Evolutionary conservation across 495 filamentous ascomycete species (phyloP).

Genomic region (Daldinia concentrica): DNA sequence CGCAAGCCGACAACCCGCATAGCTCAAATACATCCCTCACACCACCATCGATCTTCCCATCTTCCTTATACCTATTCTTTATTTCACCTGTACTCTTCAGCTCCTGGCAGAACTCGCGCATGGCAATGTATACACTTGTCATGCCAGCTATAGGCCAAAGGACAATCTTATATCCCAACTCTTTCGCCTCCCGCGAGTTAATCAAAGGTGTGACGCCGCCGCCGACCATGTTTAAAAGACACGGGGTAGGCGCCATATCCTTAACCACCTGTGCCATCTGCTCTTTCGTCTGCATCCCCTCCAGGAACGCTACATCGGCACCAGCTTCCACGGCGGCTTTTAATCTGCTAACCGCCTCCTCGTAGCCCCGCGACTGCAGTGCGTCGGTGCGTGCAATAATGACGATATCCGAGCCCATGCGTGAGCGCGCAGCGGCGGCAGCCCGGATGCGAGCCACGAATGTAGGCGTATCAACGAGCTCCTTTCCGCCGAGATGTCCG

Average conservation of each 20-base stretch:
- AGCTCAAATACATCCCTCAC: conserved; percentile 69
- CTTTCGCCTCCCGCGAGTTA: conserved; percentile 62
- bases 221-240: conserved; percentile 72
- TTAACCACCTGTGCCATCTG: conserved; percentile 60
- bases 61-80: conserved; percentile 31
- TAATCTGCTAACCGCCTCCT: conserved; percentile 66
- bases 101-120: conserved; percentile 55
- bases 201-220: conserved; percentile 68
- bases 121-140: conserved; percentile 62
- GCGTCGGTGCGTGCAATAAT: conserved; percentile 77
- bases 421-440: conserved; percentile 45
- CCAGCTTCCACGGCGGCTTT: conserved; percentile 65
- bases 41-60: conserved; percentile 61
- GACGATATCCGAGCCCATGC: conserved; percentile 66
- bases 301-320: conserved; percentile 72
- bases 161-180: conserved; percentile 71
- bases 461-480: conserved; percentile 62
- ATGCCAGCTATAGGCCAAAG: conserved; percentile 66
- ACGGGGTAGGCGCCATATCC: conserved; percentile 62
- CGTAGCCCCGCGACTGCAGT: conserved; percentile 69
- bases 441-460: conserved; percentile 66
- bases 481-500: conserved; percentile 69
- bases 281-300: conserved; percentile 67
- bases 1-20: conserved; percentile 61
- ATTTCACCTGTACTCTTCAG: conserved; percentile 60